Base-by-base conservation (phyloP, 208 protist genomes). In the Trypanosoma avium region DNA sequence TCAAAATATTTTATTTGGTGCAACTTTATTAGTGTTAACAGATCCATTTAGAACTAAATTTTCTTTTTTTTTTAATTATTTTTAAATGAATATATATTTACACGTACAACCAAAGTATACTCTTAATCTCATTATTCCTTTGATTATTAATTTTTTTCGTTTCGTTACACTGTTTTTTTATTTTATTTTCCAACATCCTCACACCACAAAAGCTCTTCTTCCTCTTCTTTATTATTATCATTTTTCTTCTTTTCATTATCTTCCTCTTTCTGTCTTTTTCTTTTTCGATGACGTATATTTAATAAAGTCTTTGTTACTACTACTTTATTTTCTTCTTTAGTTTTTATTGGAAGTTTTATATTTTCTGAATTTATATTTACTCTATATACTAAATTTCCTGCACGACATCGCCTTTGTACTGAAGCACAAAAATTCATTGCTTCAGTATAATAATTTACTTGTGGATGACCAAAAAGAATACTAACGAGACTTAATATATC, bases 401-500 rank as follows among this genome's bases (percentile, higher is more conserved):
- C 50, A 27, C 61, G 61, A 7, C 47, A 50, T 40, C 61, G 30
- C 38, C 50, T 40, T 33, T 45, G 40, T 40, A 66, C 53, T 0
- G 43, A 49, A 10, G 53, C 17, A 27, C 54, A 68, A 46, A 74
- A 74, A 8, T 38, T 38, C n/a, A 35, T 52, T 12, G 80, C 79
- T 33, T 73, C 81, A 5, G 45, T 61, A 68, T 89, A 88, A 50
- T 88, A 63, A 63, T 87, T 71, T 1, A 67, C 66, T 9, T 69
- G 56, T 21, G 82, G 77, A 13, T 77, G 53, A 2, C 67, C 82
- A 1, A 78, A 53, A 0, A 92, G 69, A 26, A 89, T 54, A 12
- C 65, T 72, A 21, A 86, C 72, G 27, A 86, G 53, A 19, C 82
- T 75, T 63, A 76, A 75, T 5, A 86, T 58, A 65, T 92, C 86